These are phyloP conservation scores for Neurospora crassa DNA, from an alignment of 2,329 filamentous ascomycete genomes.

Conservation along the genomic window DNA sequence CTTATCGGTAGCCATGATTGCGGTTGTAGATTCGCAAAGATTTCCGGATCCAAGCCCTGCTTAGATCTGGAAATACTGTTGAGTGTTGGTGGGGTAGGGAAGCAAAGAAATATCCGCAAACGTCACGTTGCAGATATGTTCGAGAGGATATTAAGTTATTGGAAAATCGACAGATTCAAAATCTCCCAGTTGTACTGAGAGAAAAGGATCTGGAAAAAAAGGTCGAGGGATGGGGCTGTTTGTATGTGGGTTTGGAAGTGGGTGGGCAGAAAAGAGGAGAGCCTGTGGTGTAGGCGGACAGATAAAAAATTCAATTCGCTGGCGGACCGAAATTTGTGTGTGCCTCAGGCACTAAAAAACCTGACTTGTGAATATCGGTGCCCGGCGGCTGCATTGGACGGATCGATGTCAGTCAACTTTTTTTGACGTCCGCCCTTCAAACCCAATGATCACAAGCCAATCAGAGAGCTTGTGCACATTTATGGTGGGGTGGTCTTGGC, in stretches of 20 bases:
- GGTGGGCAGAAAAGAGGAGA: constrained; percentile 13
- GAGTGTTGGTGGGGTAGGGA: constrained; percentile 28
- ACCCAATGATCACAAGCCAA: not conserved
- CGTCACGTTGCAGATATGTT: constrained; percentile 21
- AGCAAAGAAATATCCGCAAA: constrained; percentile 27
- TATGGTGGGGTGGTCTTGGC: not conserved
- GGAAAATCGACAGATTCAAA: constrained; percentile 38
- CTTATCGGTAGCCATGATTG: constrained; percentile 98
- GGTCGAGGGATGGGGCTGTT: constrained; percentile 26
- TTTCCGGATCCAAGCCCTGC: constrained; percentile 68
- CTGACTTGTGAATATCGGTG: constrained; percentile 5
- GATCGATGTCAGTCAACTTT: not conserved
- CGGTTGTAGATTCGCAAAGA: constrained; percentile 44
- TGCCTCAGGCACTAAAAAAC: constrained; percentile 14
- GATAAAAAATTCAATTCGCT: constrained; percentile 18
- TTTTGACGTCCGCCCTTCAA: constrained; percentile 2
- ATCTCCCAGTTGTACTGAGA: constrained; percentile 38
- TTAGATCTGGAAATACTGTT: constrained; percentile 54
- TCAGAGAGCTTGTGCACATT: not conserved
- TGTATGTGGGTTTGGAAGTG: constrained; percentile 8
- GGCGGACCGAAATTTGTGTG: constrained; percentile 15
- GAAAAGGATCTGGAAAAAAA: constrained; percentile 21
- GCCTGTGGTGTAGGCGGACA: constrained; percentile 5
- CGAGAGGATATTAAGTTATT: constrained; percentile 16
- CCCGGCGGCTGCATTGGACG: not conserved